Conservation (phyloP, 164 flowering plant species). For the Houttuynia cordata region DNA sequence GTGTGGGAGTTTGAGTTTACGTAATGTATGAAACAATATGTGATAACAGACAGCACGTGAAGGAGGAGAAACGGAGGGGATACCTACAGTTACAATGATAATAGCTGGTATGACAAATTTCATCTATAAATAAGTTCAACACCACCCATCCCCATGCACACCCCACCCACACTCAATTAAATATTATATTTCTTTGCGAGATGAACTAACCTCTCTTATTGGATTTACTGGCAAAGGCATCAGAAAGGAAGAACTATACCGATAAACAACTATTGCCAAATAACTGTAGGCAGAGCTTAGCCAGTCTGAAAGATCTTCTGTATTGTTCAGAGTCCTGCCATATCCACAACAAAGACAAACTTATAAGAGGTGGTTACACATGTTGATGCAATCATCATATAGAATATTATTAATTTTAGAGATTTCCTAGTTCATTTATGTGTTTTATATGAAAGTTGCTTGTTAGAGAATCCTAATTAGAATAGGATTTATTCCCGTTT, state of each 20-base stretch:
- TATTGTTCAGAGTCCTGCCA: conserved; percentile 46
- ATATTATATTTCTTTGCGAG: background rate
- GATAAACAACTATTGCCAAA: conserved; percentile 86
- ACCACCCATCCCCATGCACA: no score
- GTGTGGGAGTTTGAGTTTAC: background rate
- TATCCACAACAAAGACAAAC: background rate
- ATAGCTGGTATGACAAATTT: background rate
- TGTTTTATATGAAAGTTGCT: no score
- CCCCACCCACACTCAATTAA: no score
- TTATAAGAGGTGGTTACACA: background rate
- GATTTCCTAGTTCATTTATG: no score
- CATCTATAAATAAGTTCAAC: background rate
- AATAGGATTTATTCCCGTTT: no score
- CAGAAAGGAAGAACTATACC: conserved; percentile 59
- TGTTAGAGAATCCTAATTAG: no score
- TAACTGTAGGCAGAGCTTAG: conserved; percentile 67
- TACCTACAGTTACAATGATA: conserved; percentile 32
- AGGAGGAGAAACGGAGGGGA: background rate
- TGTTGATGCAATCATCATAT: no score
- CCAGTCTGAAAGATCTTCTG: conserved; percentile 57
- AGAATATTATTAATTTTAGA: no score
- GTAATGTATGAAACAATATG: no score
- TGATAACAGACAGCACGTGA: no score
- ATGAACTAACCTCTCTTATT: conserved; percentile 45
- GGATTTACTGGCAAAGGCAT: conserved; percentile 89